A percentile compares a stretch with the other conserved stretches of the same genome.
Conservation (phyloP, 2,329 filamentous ascomycete genomes). For the Fusarium sp. region DNA sequence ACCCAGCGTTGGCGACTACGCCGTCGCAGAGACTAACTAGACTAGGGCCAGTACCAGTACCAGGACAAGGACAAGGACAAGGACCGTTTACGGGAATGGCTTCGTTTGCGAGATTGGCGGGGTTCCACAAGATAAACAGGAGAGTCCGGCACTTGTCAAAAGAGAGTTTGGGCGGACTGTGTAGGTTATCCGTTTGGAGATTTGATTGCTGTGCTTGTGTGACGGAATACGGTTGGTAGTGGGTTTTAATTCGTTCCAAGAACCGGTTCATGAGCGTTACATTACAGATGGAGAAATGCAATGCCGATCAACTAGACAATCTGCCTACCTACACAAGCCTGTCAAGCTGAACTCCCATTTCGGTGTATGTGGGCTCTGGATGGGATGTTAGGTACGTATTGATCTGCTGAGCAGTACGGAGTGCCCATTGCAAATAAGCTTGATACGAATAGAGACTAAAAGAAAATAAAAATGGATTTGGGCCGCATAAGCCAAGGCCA, state of each 20-base stretch:
- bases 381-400: too few species aligned
- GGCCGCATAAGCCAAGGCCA: conserved; percentile 4
- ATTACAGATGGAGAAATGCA: neutral
- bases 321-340: neutral
- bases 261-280: conserved; percentile 3
- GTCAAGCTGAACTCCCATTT: conserved; percentile 4
- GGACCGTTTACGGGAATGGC: conserved; percentile 10
- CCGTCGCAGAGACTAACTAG: conserved; percentile 2
- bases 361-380: neutral
- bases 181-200: neutral
- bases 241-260: neutral
- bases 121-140: neutral
- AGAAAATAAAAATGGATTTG: neutral
- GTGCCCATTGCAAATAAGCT: neutral
- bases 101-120: conserved; percentile 3
- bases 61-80: too few species aligned
- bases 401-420: too few species aligned
- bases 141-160: conserved; percentile 15
- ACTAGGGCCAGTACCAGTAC: neutral
- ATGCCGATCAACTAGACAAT: conserved; percentile 10
- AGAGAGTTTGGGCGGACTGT: conserved; percentile 14
- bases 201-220: neutral
- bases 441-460: neutral
- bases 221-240: neutral
- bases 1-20: neutral